Conservation (phyloP, 139 green algal species). For the Penium margaritaceum region DNA sequence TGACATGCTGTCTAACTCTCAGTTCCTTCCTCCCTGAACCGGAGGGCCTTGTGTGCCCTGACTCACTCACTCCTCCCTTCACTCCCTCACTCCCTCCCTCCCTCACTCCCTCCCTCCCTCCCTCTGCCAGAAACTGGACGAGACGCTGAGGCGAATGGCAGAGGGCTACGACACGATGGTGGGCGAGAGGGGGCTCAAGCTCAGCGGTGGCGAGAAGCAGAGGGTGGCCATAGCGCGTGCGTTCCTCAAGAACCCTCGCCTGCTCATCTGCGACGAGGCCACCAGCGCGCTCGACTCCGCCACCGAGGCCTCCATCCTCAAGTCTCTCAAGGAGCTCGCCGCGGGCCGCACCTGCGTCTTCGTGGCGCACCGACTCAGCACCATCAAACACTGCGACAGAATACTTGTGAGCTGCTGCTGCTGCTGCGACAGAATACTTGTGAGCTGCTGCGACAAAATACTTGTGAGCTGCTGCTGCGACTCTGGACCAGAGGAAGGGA, state of each 20-base stretch:
- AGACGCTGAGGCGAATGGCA: constrained; percentile 77
- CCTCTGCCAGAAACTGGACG: constrained; percentile 59
- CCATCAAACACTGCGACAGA: constrained; percentile 66
- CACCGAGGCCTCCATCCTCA: constrained; percentile 66
- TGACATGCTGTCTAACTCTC: not conserved
- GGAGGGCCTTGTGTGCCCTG: too few species aligned
- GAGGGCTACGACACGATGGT: constrained; percentile 86
- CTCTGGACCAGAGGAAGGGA: too few species aligned
- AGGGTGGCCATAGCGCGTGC: constrained; percentile 83
- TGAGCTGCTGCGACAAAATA: too few species aligned
- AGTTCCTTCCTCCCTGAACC: not conserved
- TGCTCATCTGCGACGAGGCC: constrained; percentile 84
- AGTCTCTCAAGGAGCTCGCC: constrained; percentile 58
- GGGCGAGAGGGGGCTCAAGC: constrained; percentile 77
- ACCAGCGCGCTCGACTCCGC: constrained; percentile 75
- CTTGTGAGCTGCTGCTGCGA: not conserved
- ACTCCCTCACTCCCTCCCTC: not conserved
- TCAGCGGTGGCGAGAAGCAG: constrained; percentile 91
- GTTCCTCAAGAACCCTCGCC: constrained; percentile 63
- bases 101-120: not conserved
- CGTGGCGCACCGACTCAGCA: constrained; percentile 88
- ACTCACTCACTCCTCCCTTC: not conserved
- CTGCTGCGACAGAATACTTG: too few species aligned
- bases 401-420: constrained; percentile 65
- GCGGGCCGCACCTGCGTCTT: constrained; percentile 72